phyloP scores from a whole-genome alignment of 2,329 filamentous ascomycete genomes.

The Trichoderma aggressivum region DNA sequence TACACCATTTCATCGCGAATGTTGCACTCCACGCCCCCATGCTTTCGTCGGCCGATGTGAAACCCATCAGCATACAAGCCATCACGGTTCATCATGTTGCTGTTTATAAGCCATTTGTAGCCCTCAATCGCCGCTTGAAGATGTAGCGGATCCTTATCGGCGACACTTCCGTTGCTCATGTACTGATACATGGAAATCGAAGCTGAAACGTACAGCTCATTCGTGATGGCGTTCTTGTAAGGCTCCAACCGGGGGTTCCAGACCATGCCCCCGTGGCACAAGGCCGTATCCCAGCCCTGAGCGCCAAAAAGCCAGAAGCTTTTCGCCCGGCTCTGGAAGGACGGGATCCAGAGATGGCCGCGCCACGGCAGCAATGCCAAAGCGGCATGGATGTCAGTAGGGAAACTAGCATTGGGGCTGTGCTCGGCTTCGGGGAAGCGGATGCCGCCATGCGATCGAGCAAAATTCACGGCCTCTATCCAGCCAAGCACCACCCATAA shows the following conservation, averaged over 20 bases:
- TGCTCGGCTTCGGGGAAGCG: slow-evolving; percentile 48
- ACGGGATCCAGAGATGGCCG: slow-evolving; percentile 68
- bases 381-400: slow-evolving; percentile 30
- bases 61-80: slow-evolving; percentile 86
- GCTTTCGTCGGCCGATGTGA: slow-evolving; percentile 65
- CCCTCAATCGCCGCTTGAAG: slow-evolving; percentile 70
- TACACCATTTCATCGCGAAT: slow-evolving; percentile 83
- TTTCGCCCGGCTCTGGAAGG: slow-evolving; percentile 78
- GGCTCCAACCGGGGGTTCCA: slow-evolving; percentile 80
- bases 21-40: slow-evolving; percentile 72
- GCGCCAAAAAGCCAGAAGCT: slow-evolving; percentile 82
- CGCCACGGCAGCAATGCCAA: slow-evolving; percentile 61
- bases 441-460: slow-evolving; percentile 62
- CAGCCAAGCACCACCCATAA: slow-evolving; percentile 92
- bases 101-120: slow-evolving; percentile 74
- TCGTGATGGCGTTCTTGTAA: slow-evolving; percentile 97
- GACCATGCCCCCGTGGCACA: slow-evolving; percentile 84
- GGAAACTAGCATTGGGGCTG: slow-evolving; percentile 12
- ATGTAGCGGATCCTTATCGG: slow-evolving; percentile 57
- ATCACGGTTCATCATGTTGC: slow-evolving; percentile 74
- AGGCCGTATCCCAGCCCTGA: slow-evolving; percentile 73
- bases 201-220: slow-evolving; percentile 82
- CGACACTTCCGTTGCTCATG: slow-evolving; percentile 42
- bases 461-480: slow-evolving; percentile 78
- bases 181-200: slow-evolving; percentile 87